Conservation (phyloP, 768 basidiomycete genomes). For the Podaxis sp. region DNA sequence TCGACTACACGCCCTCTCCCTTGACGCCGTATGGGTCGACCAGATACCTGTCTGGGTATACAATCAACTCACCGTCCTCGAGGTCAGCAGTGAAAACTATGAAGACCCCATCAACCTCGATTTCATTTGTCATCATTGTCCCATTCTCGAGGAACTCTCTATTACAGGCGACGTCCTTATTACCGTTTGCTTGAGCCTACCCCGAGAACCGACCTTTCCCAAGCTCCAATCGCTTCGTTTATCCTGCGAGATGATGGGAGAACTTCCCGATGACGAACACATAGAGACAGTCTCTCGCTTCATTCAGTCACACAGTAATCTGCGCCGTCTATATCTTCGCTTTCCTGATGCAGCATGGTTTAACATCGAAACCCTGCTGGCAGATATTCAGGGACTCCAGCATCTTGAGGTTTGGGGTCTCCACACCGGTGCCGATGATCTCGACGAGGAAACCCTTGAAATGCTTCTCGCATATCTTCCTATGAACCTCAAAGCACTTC, state of each 20-base stretch:
- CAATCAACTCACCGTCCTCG: constrained; percentile 8
- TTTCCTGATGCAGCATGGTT: constrained; percentile 26
- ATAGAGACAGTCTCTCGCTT: constrained; percentile 27
- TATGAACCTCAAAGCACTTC: constrained; percentile 30
- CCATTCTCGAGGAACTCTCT: constrained; percentile 34
- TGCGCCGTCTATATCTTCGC: constrained; percentile 35
- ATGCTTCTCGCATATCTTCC: constrained; percentile 27
- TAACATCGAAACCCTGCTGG: constrained; percentile 21
- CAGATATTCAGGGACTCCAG: constrained; percentile 24
- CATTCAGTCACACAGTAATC: constrained; percentile 24
- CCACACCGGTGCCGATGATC: constrained; percentile 30
- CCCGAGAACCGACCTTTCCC: constrained; percentile 26
- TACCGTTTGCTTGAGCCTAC: constrained; percentile 28
- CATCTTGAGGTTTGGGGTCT: constrained; percentile 35
- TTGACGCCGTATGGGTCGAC: constrained; percentile 4
- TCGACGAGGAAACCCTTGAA: constrained; percentile 24
- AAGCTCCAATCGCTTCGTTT: constrained; percentile 35
- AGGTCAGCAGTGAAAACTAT: background rate
- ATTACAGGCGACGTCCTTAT: constrained; percentile 30
- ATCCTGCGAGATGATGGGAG: constrained; percentile 26
- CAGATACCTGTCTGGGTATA: constrained; percentile 13
- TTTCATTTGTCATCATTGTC: constrained; percentile 33
- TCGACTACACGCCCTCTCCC: constrained; percentile 4
- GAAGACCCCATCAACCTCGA: constrained; percentile 30
- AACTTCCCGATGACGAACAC: constrained; percentile 16